A percentile compares a stretch with the other conserved stretches of the same genome.
Conservation (phyloP, 768 basidiomycete genomes). For the Auriculariales sp. region DNA sequence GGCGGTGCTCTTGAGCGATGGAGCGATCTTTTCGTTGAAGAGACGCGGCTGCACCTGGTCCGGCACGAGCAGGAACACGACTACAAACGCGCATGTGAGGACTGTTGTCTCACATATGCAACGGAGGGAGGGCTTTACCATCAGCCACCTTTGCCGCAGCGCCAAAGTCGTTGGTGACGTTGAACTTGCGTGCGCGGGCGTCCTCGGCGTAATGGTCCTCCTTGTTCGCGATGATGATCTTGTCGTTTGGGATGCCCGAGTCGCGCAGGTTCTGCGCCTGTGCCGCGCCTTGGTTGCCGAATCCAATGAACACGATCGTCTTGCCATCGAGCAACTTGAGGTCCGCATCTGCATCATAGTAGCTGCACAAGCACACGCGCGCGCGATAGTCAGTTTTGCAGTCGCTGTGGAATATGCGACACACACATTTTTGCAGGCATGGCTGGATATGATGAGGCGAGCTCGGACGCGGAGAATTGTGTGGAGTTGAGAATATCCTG, state of each 20-base stretch:
- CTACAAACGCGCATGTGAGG: constrained; percentile 15
- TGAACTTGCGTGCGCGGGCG: constrained; percentile 41
- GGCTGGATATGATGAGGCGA: too few species aligned
- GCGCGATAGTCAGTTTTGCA: neutral
- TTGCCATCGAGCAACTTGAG: constrained; percentile 29
- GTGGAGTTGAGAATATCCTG: too few species aligned
- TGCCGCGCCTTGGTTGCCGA: constrained; percentile 52
- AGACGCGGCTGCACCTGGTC: constrained; percentile 49
- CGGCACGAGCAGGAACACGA: constrained; percentile 46
- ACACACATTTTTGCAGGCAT: constrained; percentile 45
- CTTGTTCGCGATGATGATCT: constrained; percentile 43
- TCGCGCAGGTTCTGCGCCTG: constrained; percentile 56
- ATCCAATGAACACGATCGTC: constrained; percentile 47
- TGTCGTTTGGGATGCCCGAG: constrained; percentile 44
- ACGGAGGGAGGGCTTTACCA: constrained; percentile 20
- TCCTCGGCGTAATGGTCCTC: constrained; percentile 41
- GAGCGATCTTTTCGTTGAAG: constrained; percentile 41
- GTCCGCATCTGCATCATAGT: constrained; percentile 51
- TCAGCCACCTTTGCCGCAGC: constrained; percentile 43
- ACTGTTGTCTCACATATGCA: neutral
- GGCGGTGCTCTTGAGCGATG: constrained; percentile 31
- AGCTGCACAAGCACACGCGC: too few species aligned
- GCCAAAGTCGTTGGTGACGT: constrained; percentile 38
- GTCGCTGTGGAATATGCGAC: neutral
- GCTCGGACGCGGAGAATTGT: too few species aligned